Base-by-base conservation (phyloP, 768 basidiomycete species). In the Favolaschia claudopus region DNA sequence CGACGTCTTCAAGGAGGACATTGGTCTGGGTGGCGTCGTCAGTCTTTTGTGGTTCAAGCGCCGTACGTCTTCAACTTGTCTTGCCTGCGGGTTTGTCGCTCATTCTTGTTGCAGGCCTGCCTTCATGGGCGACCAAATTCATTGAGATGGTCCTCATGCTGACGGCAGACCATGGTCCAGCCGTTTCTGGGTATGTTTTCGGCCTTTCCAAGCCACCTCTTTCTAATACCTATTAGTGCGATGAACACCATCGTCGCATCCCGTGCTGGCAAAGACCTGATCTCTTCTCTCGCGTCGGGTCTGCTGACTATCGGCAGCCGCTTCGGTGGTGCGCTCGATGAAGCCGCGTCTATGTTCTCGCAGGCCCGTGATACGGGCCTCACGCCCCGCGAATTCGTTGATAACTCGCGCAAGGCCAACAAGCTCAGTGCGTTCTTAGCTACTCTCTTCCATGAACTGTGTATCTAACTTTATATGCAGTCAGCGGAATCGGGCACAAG, bases 161-260 rank as follows among this genome's bases (percentile, higher is more conserved):
- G 66, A 99, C 96, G 13, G 96, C 96, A 62, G 96, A 99, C 76
- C 96, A 99, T 79, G 95, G 95, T 70, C 95, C 95, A 8, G 95
- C 95, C 54, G 95, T 97, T n/a, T 96, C 94, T 74, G 95, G 85
- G 73, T 74, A 66, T 25, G 69, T 67, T 10, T 8, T 5, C 24
- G 4, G 8, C 74, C 76, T 62, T 20, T 73, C 20, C 39, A 3
- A 15, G 3, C 22, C 13, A 15, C 7, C 4, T 19, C 19, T 33
- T 12, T 15, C 19, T 33, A 7, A 20, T 34, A 36, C 28, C 44
- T 17, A 0, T 5, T 53, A 65, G 82, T 78, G 96, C 96, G 20
- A 99, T 99, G 96, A 99, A 97, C 84, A 97, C 96, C 62, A 98
- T 99, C 73, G 96, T 99, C 73, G 95, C 96, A 19, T 90, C 95